Conservation (phyloP, 495 filamentous ascomycete genomes). For the Monascus purpureus region DNA sequence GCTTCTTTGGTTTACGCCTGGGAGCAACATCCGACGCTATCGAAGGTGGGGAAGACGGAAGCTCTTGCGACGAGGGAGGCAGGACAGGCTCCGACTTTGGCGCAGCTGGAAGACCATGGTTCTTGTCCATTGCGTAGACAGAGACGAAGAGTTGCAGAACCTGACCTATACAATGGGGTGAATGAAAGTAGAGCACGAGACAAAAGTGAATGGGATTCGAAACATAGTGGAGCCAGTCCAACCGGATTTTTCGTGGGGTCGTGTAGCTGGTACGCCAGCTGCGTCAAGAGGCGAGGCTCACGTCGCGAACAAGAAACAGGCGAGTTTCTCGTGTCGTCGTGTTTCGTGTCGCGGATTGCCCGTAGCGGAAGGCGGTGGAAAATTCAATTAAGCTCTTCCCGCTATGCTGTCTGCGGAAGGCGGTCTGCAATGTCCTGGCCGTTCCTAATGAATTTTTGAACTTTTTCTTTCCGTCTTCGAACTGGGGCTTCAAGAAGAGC, state of each 20-base stretch:
- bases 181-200: conserved; percentile 1
- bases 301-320: conserved; percentile 6
- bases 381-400: neutral
- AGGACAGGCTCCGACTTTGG: conserved; percentile 30
- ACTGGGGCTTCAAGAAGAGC: neutral
- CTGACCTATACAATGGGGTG: conserved; percentile 3
- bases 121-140: conserved; percentile 17
- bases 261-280: too few species aligned
- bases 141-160: conserved; percentile 12
- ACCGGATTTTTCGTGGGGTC: too few species aligned
- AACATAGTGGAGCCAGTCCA: conserved; percentile 10
- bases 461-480: neutral
- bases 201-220: conserved; percentile 3
- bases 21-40: conserved; percentile 28
- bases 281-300: too few species aligned
- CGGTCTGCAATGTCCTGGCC: conserved; percentile 5
- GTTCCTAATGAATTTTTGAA: neutral
- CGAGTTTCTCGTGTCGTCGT: conserved; percentile 12
- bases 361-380: conserved; percentile 10
- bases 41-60: conserved; percentile 34
- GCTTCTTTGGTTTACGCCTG: conserved; percentile 30
- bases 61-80: conserved; percentile 19
- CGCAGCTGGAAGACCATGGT: conserved; percentile 23
- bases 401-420: conserved; percentile 5
- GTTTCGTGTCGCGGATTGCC: conserved; percentile 14